These are phyloP conservation scores for Pseudevernia furfuracea DNA, from an alignment of 495 filamentous ascomycete species.

Conservation along the genomic window DNA sequence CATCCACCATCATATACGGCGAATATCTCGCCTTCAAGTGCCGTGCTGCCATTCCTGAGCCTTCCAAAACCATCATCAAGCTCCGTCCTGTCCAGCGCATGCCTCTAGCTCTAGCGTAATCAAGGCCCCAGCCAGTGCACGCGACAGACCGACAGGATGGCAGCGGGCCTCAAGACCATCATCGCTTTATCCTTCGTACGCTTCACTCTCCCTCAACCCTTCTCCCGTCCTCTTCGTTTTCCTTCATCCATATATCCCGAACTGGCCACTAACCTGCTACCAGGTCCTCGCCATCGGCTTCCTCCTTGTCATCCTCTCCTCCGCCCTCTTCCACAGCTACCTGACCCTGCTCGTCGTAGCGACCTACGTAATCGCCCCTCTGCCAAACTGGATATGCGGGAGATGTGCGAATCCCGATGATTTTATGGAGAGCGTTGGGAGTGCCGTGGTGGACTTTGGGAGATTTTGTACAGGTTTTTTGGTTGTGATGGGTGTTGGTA, in stretches of 20 bases:
- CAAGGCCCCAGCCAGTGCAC: slow-evolving; percentile 2
- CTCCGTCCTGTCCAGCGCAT: neutral
- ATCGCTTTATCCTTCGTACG: slow-evolving; percentile 94
- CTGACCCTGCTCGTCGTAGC: slow-evolving; percentile 89
- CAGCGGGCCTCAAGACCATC: slow-evolving; percentile 93
- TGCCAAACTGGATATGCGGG: slow-evolving; percentile 92
- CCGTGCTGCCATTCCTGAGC: no score
- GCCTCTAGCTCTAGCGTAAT: slow-evolving; percentile 6
- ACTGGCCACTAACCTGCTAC: neutral
- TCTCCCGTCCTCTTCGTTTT: neutral
- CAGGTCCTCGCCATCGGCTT: slow-evolving; percentile 96
- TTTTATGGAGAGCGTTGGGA: slow-evolving; percentile 80
- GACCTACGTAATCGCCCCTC: slow-evolving; percentile 86
- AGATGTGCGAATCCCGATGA: slow-evolving; percentile 90
- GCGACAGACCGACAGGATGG: slow-evolving; percentile 52
- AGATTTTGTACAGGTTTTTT: slow-evolving; percentile 91
- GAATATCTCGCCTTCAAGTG: neutral
- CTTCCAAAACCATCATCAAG: no score
- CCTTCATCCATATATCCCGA: neutral
- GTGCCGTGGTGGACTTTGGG: slow-evolving; percentile 79
- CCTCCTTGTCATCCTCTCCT: slow-evolving; percentile 96
- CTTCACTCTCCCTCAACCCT: slow-evolving; percentile 2
- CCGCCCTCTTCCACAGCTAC: slow-evolving; percentile 88
- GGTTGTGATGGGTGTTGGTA: slow-evolving; percentile 97
- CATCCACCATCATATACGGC: no score